Percentiles rank a stretch among this genome's conserved stretches.
Evolutionary conservation across 2,329 filamentous ascomycete genomes (phyloP).

Genomic region (Xylaria sp.): DNA sequence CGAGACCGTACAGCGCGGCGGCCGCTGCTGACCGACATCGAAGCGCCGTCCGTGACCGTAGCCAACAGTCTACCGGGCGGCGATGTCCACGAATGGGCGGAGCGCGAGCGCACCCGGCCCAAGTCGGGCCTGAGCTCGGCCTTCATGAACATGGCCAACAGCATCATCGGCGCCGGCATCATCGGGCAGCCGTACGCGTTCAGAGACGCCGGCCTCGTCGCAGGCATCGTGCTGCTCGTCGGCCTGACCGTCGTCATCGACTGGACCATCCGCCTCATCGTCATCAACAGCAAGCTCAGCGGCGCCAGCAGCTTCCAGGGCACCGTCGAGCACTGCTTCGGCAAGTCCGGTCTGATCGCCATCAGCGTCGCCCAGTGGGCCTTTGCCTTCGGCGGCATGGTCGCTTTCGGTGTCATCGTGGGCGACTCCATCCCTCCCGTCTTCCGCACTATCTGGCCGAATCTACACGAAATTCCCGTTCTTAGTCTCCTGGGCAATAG

Average conservation of each 20-base stretch:
- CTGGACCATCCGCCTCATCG: constrained; percentile 97
- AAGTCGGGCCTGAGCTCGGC: constrained; percentile 88
- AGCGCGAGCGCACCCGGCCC: constrained; percentile 71
- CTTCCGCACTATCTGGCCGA: constrained; percentile 82
- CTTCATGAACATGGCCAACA: constrained; percentile 99
- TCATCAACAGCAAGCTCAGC: constrained; percentile 96
- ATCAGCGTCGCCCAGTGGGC: constrained; percentile 94
- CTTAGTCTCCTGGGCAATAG: constrained; percentile 85
- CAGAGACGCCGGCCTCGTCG: constrained; percentile 85
- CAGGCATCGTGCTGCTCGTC: constrained; percentile 82
- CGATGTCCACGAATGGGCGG: constrained; percentile 61
- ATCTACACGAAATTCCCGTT: constrained; percentile 76
- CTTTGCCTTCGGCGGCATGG: constrained; percentile 98
- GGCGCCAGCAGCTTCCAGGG: constrained; percentile 94
- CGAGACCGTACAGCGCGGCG: constrained; percentile 57
- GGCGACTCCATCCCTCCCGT: constrained; percentile 97
- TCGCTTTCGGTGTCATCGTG: constrained; percentile 97
- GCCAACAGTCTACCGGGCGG: constrained; percentile 65
- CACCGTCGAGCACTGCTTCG: constrained; percentile 96
- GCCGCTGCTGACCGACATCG: constrained; percentile 77
- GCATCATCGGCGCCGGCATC: constrained; percentile 85
- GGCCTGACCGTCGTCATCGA: constrained; percentile 86
- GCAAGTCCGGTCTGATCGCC: constrained; percentile 84
- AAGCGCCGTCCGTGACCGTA: constrained; percentile 75
- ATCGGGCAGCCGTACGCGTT: constrained; percentile 96